Base-by-base conservation (phyloP, 139 green algal species). In the Parachlorella kessleri region DNA sequence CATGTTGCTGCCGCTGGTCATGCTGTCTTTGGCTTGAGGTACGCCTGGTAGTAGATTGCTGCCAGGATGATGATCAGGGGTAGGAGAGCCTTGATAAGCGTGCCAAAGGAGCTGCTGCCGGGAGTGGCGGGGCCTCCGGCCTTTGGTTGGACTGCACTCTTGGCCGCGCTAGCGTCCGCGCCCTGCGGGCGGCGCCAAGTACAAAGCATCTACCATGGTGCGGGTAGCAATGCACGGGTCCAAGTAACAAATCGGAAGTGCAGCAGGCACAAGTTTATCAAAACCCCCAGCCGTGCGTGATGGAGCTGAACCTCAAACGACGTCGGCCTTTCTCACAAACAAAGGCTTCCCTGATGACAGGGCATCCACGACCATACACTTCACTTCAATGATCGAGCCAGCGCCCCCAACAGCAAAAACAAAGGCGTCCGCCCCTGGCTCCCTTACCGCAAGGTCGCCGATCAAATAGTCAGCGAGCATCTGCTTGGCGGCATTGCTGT, bases 381-480 rank as follows among this genome's bases (percentile, higher is more conserved):
- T 69, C 21, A 7, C 63, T 35, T 7, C 63, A 18, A 69, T 35
- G 63, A n/a, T n/a, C n/a, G n/a, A n/a, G n/a, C n/a, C n/a, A n/a
- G n/a, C n/a, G n/a, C n/a, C n/a, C n/a, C n/a, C n/a, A n/a, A n/a
- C n/a, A n/a, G n/a, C n/a, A n/a, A n/a, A n/a, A n/a, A n/a, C n/a
- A n/a, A n/a, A n/a, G n/a, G n/a, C n/a, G n/a, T n/a, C n/a, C n/a
- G n/a, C n/a, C n/a, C 66, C 24, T 48, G 1, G 30, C 24, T 54
- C 26, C 37, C 87, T 65, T 73, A 94, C 93, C 82, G 91, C 89
- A 83, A 79, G 95, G 0, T 83, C 81, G 28, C 93, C 93, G 54
- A 97, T 91, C 10, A 88, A 73, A 71, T 95, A 96, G 79, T 96
- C 92, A 3, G 89, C 80, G 37, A 97, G 83, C 81, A 95, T 85